Conservation (phyloP, 2,329 filamentous ascomycete genomes). For the Phoma sp. region DNA sequence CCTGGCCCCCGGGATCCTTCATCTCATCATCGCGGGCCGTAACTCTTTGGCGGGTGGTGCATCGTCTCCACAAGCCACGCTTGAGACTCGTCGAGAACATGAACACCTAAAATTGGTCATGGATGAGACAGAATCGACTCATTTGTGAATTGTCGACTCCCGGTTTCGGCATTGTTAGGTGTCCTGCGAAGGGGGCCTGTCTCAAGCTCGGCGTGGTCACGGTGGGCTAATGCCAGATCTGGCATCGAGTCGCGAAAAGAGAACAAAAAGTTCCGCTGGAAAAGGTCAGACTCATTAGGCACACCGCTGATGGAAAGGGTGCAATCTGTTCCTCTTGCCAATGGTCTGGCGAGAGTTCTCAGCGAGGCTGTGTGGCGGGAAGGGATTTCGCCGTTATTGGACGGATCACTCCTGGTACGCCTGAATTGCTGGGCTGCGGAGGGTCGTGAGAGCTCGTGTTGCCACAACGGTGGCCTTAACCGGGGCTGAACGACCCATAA, state of each 20-base stretch:
- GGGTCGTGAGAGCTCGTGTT: neutral
- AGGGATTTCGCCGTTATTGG: conserved; percentile 4
- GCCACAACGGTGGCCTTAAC: conserved; percentile 1
- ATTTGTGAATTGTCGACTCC: neutral
- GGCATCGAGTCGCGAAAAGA: conserved; percentile 2
- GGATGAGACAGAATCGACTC: conserved; percentile 5
- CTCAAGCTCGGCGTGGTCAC: conserved; percentile 4
- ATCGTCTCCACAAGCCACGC: conserved; percentile 15
- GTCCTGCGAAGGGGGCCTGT: conserved; percentile 6
- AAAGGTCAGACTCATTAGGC: conserved; percentile 11
- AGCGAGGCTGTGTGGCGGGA: conserved; percentile 13
- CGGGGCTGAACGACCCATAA: neutral
- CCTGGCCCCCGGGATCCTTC: conserved; percentile 10
- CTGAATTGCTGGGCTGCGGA: neutral
- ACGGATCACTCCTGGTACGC: neutral
- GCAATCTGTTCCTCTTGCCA: conserved; percentile 8
- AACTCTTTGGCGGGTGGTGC: conserved; percentile 2
- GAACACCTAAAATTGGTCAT: conserved; percentile 1
- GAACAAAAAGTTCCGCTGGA: neutral
- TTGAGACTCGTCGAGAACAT: conserved; percentile 13
- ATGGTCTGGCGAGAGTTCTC: conserved; percentile 14
- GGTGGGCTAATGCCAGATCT: neutral
- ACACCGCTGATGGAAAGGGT: neutral
- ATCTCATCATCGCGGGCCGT: conserved; percentile 7
- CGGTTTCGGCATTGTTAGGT: conserved; percentile 4